Conservation (phyloP, 2,329 filamentous ascomycete genomes). For the Didymellaceae sp. region DNA sequence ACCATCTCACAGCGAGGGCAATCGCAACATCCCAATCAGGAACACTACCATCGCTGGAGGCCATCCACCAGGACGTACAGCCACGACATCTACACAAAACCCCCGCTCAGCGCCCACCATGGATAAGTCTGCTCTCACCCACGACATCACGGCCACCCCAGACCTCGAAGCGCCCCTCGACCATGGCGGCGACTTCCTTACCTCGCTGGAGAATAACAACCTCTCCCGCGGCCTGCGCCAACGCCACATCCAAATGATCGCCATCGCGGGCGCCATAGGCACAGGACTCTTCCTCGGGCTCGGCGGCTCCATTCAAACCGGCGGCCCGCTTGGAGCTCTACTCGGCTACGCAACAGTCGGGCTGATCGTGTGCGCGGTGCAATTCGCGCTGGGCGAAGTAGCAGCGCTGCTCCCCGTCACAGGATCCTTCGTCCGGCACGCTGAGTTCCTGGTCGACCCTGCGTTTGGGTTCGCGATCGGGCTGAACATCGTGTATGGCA, state of each 20-base stretch:
- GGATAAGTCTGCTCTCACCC: slow-evolving; percentile 8
- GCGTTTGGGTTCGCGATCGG: slow-evolving; percentile 49
- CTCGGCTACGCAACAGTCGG: slow-evolving; percentile 61
- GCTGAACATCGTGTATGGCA: slow-evolving; percentile 65
- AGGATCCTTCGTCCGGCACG: slow-evolving; percentile 58
- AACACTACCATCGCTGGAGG: neutral
- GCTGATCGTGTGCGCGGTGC: slow-evolving; percentile 57
- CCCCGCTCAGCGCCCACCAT: too few species aligned
- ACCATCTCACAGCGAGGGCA: too few species aligned
- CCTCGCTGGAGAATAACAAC: slow-evolving; percentile 26
- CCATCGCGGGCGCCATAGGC: slow-evolving; percentile 62
- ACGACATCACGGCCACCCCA: slow-evolving; percentile 6
- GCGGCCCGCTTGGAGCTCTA: slow-evolving; percentile 60
- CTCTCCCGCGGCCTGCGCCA: slow-evolving; percentile 46
- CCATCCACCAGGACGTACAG: too few species aligned
- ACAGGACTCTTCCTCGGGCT: slow-evolving; percentile 63
- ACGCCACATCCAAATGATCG: slow-evolving; percentile 63
- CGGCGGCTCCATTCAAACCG: slow-evolving; percentile 59
- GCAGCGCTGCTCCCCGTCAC: slow-evolving; percentile 59
- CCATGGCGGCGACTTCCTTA: slow-evolving; percentile 18
- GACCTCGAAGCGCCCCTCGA: slow-evolving; percentile 16
- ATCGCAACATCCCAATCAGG: neutral
- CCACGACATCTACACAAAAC: too few species aligned
- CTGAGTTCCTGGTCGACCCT: slow-evolving; percentile 59
- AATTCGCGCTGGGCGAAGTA: slow-evolving; percentile 60